Evolutionary conservation across 1,284 basidiomycete species (phyloP), one percentile per base, ranked within the genome.

Genomic region (Sanghuangporus weigelae): DNA sequence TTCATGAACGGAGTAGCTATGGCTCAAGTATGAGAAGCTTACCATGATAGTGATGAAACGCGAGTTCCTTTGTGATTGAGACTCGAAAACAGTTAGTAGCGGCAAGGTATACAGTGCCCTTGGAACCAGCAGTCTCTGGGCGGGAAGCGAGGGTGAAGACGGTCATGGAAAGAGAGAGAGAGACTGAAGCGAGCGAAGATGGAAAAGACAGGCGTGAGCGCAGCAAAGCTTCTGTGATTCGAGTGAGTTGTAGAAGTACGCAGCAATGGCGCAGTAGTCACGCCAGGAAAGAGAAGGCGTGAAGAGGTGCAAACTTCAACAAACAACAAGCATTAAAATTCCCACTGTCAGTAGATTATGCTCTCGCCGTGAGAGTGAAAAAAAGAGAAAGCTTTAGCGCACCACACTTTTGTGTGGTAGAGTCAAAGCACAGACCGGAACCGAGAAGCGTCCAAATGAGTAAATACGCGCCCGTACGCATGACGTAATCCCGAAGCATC

Each of bases 11-110:
- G 10, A 31, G 14, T 55, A 12, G 11, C 26, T 31, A 55, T 55
- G 14, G 23, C 2, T n/a, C 35, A 3, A 55, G 23, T 19, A 11
- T 40, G 21, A 44, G 31, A 63, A 54, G 7, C 63, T 55, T 8
- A 64, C 63, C 57, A 21, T 60, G 51, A 38, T 64, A 64, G n/a
- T 64, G 63, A 49, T 50, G 53, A 35, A 60, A 64, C 3, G 40
- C 26, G 6, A 49, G 21, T 2, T 26, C 44, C 21, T 8, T 54
- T 26, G 49, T 16, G 14, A 57, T 26, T 2, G 46, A 36, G 14
- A 64, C n/a, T 19, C 35, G 31, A 55, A 64, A 64, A 35, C 63
- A 64, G 40, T 64, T 64, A 16, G 53, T 56, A 21, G 14, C 26
- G 8, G 39, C 53, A 11, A 40, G 38, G 49, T 21, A 49, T 16